Evolutionary conservation across 2,329 filamentous ascomycete species (phyloP).

Genomic region (Truncatella angustata): DNA sequence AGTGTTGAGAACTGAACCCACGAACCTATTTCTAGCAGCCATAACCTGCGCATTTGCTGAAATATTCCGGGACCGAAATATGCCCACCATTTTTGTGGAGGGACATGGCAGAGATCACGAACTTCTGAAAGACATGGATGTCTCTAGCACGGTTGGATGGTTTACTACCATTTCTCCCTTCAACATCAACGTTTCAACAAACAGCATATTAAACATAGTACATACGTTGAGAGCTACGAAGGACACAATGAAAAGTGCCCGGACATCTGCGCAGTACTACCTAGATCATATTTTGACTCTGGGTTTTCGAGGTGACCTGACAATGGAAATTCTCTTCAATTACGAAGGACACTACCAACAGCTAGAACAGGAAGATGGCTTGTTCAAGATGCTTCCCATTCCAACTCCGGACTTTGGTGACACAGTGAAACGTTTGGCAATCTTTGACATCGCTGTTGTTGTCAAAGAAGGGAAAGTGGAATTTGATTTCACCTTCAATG

Average conservation of each 20-base stretch:
- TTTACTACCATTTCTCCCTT: slow-evolving; percentile 9
- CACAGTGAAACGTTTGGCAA: background rate
- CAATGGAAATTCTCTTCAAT: slow-evolving; percentile 12
- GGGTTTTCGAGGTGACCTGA: background rate
- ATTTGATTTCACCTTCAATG: slow-evolving; percentile 9
- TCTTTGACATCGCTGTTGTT: slow-evolving; percentile 8
- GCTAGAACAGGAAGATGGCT: slow-evolving; percentile 6
- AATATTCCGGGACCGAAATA: background rate
- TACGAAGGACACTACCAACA: slow-evolving; percentile 11
- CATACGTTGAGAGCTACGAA: slow-evolving; percentile 6
- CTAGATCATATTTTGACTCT: background rate
- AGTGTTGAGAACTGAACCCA: background rate
- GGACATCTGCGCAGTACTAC: background rate
- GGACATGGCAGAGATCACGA: slow-evolving; percentile 8
- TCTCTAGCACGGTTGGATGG: slow-evolving; percentile 10
- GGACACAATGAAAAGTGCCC: background rate
- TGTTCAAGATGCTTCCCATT: slow-evolving; percentile 10
- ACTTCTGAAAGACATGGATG: background rate
- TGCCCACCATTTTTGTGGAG: slow-evolving; percentile 6
- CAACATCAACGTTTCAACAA: background rate
- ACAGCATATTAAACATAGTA: background rate
- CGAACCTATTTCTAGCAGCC: slow-evolving; percentile 5
- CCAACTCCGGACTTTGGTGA: slow-evolving; percentile 4
- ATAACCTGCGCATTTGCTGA: slow-evolving; percentile 4
- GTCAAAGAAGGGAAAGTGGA: slow-evolving; percentile 5